Base-by-base conservation (phyloP, 2,329 filamentous ascomycete species). In the Colletotrichum sidae region DNA sequence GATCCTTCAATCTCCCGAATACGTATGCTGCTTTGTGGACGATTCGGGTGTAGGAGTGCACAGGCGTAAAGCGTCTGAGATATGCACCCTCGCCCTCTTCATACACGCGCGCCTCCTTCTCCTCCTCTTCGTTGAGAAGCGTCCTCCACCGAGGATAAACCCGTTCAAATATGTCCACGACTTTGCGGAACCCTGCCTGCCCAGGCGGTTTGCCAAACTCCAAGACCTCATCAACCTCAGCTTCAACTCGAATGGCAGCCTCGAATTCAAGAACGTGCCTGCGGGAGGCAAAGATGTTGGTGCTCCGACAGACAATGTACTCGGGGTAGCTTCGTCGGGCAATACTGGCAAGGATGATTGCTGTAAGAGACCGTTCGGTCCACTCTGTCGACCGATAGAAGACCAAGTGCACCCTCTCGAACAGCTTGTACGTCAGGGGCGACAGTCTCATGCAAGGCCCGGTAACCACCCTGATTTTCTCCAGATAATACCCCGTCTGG, bases 311-410 rank as follows among this genome's bases (percentile, higher is more conserved):
- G 6, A 98, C 94, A 25, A 98, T 87, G 73, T 97, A 99, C 3
- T 91, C 83, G 0, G 95, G 94, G 69, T 97, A 99, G 74, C 94
- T 96, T 41, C 93, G 86, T 47, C 89, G 87, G 2, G 94, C 92
- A 62, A 97, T 97, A 69, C 95, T 94, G 8, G 96, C 93, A 6
- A 99, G 84, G 49, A 99, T 97, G 58, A 98, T 95, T 0, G 94
- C 95, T 2, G 93, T 98, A 12, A 99, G 81, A 1, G 95, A 97
- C 76, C 97, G 98, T 72, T 98, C 95, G 0, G 94, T 97, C 96
- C 96, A 99, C 75, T 97, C 92, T 0, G 93, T 96, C 9, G 94
- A 97, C 64, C 95, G 87, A 76, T 98, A 98, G 76, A 97, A 99
- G 35, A 99, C 94, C 2, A 99, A 81, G 78, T 98, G 96, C 1